Evolutionary conservation across 2,329 filamentous ascomycete species (phyloP).

Genomic region (Macrophomina pseudophaseolina): DNA sequence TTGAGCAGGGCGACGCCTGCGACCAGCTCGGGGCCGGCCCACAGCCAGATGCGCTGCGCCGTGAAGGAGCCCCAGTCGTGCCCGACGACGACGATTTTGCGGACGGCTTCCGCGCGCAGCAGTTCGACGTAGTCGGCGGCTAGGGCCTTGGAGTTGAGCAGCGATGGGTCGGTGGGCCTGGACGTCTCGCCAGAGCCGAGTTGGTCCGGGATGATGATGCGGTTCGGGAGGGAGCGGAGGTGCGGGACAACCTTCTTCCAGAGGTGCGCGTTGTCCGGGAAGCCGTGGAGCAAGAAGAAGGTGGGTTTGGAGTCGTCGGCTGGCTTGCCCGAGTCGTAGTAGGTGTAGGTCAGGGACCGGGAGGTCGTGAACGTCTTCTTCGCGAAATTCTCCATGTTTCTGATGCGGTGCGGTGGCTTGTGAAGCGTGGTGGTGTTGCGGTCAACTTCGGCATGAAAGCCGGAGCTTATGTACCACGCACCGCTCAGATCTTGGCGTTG

Average conservation of each 20-base stretch:
- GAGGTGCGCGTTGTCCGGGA: slow-evolving; percentile 53
- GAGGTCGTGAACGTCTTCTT: slow-evolving; percentile 37
- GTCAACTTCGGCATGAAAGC: neutral
- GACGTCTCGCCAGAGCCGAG: slow-evolving; percentile 47
- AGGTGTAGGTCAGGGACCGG: slow-evolving; percentile 36
- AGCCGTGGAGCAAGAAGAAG: slow-evolving; percentile 54
- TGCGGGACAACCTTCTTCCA: slow-evolving; percentile 51
- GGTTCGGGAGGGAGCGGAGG: slow-evolving; percentile 48
- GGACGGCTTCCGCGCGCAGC: slow-evolving; percentile 33
- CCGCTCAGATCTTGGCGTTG: no score
- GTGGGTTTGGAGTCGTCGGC: slow-evolving; percentile 11
- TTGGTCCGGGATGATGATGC: slow-evolving; percentile 46
- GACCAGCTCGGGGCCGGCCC: slow-evolving; percentile 46
- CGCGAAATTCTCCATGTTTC: slow-evolving; percentile 36
- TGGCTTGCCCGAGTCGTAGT: slow-evolving; percentile 35
- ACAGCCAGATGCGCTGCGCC: slow-evolving; percentile 50
- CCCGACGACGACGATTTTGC: slow-evolving; percentile 42
- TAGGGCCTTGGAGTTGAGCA: slow-evolving; percentile 35
- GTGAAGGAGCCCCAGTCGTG: slow-evolving; percentile 57
- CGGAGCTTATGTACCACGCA: neutral
- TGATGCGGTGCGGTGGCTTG: neutral
- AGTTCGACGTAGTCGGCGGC: slow-evolving; percentile 36
- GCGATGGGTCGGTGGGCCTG: slow-evolving; percentile 36
- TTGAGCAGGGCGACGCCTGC: slow-evolving; percentile 51
- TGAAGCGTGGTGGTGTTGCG: no score